Conservation (phyloP, 2,329 filamentous ascomycete genomes). For the Phyllosticta ampelicida region DNA sequence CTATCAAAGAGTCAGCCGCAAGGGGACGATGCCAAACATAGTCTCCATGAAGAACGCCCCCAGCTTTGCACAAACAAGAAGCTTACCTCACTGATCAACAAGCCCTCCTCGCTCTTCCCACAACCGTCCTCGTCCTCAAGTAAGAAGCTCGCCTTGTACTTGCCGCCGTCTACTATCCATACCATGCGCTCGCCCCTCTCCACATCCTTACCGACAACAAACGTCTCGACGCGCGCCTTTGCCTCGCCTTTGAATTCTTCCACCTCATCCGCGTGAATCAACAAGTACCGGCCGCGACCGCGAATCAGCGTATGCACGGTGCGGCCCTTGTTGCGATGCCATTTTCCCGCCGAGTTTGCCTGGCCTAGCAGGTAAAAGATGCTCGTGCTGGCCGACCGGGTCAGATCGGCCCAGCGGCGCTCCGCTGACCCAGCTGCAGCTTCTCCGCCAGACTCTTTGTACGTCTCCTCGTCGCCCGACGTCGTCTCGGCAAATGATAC, state of each 20-base stretch:
- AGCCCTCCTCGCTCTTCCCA: constrained; percentile 33
- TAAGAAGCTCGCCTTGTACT: constrained; percentile 55
- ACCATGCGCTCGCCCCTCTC: constrained; percentile 50
- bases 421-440: constrained; percentile 28
- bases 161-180: constrained; percentile 59
- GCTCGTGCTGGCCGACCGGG: constrained; percentile 46
- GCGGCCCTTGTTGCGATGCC: constrained; percentile 50
- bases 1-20: constrained; percentile 16
- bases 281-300: constrained; percentile 52
- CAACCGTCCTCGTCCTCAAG: constrained; percentile 35
- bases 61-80: constrained; percentile 5
- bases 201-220: constrained; percentile 51
- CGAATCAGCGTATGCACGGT: constrained; percentile 56
- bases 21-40: constrained; percentile 1
- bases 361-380: constrained; percentile 58
- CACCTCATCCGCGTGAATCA: constrained; percentile 43
- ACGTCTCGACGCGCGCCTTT: constrained; percentile 49
- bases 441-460: neutral
- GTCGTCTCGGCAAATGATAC: neutral
- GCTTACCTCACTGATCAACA: constrained; percentile 52
- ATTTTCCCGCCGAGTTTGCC: constrained; percentile 43
- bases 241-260: constrained; percentile 39
- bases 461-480: constrained; percentile 9
- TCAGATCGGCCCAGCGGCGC: constrained; percentile 27
- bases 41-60: neutral